Percentiles rank a stretch among this genome's conserved stretches.
phyloP scores from a whole-genome alignment of 2,329 filamentous ascomycete genomes.

The Septoria petroselini region DNA sequence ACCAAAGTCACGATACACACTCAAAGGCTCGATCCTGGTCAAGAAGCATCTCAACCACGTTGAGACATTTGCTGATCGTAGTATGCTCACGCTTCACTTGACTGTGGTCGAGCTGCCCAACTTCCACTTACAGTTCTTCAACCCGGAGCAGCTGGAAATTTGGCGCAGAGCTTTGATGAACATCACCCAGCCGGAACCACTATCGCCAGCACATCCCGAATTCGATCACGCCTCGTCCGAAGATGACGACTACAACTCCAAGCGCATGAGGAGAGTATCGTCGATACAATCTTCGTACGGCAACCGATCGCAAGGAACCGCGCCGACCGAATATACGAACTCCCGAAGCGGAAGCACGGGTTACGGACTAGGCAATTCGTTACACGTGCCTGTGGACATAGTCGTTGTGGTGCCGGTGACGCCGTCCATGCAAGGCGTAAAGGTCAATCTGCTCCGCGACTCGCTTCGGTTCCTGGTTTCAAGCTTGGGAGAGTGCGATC shows the following conservation, averaged over 20 bases:
- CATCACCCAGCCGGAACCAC: conserved; percentile 66
- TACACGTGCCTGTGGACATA: conserved; percentile 90
- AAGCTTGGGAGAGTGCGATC: conserved; percentile 84
- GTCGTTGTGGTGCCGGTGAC: conserved; percentile 97
- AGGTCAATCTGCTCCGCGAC: conserved; percentile 91
- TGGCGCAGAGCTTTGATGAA: conserved; percentile 88
- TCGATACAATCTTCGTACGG: conserved; percentile 82
- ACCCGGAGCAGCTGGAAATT: conserved; percentile 76
- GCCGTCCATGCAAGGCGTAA: conserved; percentile 98
- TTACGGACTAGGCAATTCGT: conserved; percentile 48
- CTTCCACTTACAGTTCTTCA: conserved; percentile 88
- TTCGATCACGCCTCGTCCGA: conserved; percentile 67
- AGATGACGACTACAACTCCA: conserved; percentile 44
- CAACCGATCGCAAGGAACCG: conserved; percentile 77
- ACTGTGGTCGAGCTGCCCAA: conserved; percentile 89
- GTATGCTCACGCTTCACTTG: conserved; percentile 81
- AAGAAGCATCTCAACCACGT: conserved; percentile 96
- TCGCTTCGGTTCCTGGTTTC: conserved; percentile 88
- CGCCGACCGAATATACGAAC: conserved; percentile 86
- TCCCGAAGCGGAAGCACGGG: conserved; percentile 51
- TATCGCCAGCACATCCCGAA: conserved; percentile 60
- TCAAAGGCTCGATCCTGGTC: conserved; percentile 97
- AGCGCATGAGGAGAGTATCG: conserved; percentile 64
- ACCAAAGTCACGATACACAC: conserved; percentile 70
- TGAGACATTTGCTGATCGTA: conserved; percentile 68